Evolutionary conservation across 164 flowering plant species (phyloP).

Genomic region (Sextonia rubra): DNA sequence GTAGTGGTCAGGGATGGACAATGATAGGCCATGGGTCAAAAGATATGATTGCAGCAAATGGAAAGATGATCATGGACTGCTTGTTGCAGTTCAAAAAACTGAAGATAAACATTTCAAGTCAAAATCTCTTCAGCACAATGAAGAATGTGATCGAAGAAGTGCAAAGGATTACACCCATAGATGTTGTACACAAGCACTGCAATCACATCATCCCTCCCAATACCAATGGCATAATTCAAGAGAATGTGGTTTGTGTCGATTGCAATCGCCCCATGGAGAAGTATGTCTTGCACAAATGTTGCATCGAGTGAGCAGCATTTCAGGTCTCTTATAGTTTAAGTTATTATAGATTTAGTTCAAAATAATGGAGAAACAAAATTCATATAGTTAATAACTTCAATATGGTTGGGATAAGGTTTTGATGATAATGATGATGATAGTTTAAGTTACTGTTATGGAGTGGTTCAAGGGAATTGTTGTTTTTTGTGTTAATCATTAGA

Average conservation of each 20-base stretch:
- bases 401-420: no score
- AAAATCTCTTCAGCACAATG: conserved; percentile 48
- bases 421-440: no score
- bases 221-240: conserved; percentile 36
- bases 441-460: no score
- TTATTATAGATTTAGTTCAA: no score
- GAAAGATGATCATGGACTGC: conserved; percentile 29
- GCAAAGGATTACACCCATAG: conserved; percentile 11
- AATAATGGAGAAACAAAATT: no score
- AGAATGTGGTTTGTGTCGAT: conserved; percentile 53
- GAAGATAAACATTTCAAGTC: conserved; percentile 21
- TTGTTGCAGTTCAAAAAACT: conserved; percentile 30
- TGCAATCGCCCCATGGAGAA: conserved; percentile 72
- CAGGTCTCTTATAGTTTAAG: neutral
- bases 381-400: no score
- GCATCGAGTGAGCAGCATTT: conserved; percentile 13
- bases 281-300: conserved; percentile 70
- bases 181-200: conserved; percentile 56
- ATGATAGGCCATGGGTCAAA: conserved; percentile 40
- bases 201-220: conserved; percentile 61
- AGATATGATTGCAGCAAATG: conserved; percentile 43
- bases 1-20: conserved; percentile 58
- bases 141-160: conserved; percentile 7
- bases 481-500: no score
- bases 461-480: no score